These are phyloP conservation scores for Pythium coloratum DNA, from an alignment of 352 stramenopile species.

Conservation along the genomic window DNA sequence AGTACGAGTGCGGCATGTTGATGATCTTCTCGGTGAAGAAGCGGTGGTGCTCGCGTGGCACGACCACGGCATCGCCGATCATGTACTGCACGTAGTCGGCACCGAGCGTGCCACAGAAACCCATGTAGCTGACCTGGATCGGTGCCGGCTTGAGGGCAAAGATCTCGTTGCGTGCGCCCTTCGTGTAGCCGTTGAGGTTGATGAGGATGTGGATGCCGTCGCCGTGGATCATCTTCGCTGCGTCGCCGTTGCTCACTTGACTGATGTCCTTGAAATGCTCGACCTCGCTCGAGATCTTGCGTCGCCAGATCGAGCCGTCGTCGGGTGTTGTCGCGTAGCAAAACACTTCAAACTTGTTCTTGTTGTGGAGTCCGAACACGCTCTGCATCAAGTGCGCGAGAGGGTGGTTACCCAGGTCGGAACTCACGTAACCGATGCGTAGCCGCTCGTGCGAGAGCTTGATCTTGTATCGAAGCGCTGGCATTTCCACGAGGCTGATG, in stretches of 20 bases:
- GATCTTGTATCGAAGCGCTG: slow-evolving; percentile 63
- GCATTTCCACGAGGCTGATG: slow-evolving; percentile 84
- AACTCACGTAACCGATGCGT: slow-evolving; percentile 89
- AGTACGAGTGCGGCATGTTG: slow-evolving; percentile 92
- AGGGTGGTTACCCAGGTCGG: slow-evolving; percentile 92
- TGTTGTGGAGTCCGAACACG: slow-evolving; percentile 90
- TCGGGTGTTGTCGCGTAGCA: slow-evolving; percentile 85
- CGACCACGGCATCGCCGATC: slow-evolving; percentile 80
- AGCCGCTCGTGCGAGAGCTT: slow-evolving; percentile 70
- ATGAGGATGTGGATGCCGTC: slow-evolving; percentile 91
- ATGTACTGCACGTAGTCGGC: slow-evolving; percentile 94
- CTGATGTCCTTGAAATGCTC: slow-evolving; percentile 91
- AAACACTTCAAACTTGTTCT: slow-evolving; percentile 86
- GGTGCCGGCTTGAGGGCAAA: slow-evolving; percentile 90
- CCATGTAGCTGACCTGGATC: slow-evolving; percentile 90
- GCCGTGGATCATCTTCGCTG: slow-evolving; percentile 73
- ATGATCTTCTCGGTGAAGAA: slow-evolving; percentile 91
- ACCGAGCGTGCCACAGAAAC: slow-evolving; percentile 89
- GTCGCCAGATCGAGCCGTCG: slow-evolving; percentile 81
- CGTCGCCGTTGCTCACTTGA: slow-evolving; percentile 57
- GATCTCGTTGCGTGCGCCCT: slow-evolving; percentile 90
- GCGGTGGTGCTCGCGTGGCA: slow-evolving; percentile 58
- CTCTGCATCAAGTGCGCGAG: slow-evolving; percentile 91
- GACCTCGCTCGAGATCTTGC: slow-evolving; percentile 78
- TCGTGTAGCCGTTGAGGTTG: slow-evolving; percentile 95